Percentiles rank a stretch among this genome's conserved stretches.
Evolutionary conservation across 352 stramenopile species (phyloP).

Genomic region (Phytophthora nicotianae): DNA sequence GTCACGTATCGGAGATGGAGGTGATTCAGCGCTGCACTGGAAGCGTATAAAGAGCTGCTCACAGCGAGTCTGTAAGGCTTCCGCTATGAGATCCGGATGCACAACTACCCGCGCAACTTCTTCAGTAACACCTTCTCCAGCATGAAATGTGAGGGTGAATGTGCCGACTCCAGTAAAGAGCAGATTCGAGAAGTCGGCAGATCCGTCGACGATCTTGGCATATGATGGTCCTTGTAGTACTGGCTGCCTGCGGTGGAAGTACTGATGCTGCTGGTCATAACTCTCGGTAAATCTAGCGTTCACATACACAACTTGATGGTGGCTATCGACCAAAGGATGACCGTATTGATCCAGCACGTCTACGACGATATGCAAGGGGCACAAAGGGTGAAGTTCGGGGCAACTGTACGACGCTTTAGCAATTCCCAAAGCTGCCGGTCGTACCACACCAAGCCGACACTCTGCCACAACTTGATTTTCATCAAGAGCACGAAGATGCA

Average conservation of each 20-base stretch:
- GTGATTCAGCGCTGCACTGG: constrained; percentile 23
- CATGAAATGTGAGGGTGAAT: constrained; percentile 46
- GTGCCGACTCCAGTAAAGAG: constrained; percentile 46
- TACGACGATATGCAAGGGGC: constrained; percentile 41
- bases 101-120: constrained; percentile 53
- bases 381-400: constrained; percentile 47
- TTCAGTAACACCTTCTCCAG: constrained; percentile 26
- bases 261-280: neutral
- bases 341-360: constrained; percentile 65
- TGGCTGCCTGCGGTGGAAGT: constrained; percentile 10
- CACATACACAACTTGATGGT: constrained; percentile 25
- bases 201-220: constrained; percentile 42
- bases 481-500: constrained; percentile 22
- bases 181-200: constrained; percentile 42
- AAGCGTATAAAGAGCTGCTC: constrained; percentile 43
- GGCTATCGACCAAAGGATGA: constrained; percentile 36
- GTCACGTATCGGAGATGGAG: neutral
- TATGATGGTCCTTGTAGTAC: constrained; percentile 22
- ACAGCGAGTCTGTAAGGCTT: constrained; percentile 29
- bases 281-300: constrained; percentile 7
- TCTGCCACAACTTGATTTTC: constrained; percentile 29
- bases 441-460: constrained; percentile 34
- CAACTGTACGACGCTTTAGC: constrained; percentile 55
- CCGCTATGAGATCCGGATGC: constrained; percentile 33
- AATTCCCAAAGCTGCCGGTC: constrained; percentile 47